Evolutionary conservation across 176 grass and related monocot genomes (phyloP), one percentile per base, ranked within the genome.

Genomic region (Ensete ventricosum): DNA sequence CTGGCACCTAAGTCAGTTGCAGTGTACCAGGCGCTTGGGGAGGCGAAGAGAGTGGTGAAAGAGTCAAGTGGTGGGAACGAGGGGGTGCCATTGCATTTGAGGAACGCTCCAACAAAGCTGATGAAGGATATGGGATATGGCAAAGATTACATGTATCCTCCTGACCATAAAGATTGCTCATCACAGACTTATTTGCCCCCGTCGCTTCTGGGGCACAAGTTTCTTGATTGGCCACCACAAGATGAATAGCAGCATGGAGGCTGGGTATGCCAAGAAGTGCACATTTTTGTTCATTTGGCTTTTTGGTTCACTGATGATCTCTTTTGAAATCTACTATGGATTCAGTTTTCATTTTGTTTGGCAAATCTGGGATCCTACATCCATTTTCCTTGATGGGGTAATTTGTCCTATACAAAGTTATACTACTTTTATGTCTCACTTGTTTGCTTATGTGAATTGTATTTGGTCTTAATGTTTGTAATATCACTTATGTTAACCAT

Each of bases 91-190:
- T 71, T 87, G 71, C 85, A 87, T 83, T 55, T 87, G 48, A 83
- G 85, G 59, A 87, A 87, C 60, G 80, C 85, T 8, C 85, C 76
- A 7, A 87, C 85, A 27, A 87, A 80, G 78, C 55, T 87, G 80
- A 87, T 87, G 80, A 78, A 79, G 74, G 79, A 87, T 48, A 76
- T 87, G 71, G 85, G 80, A 12, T 87, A 87, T 48, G 85, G 80
- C 23, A 76, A 87, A 48, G 85, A 69, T 23, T 87, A 87, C 64
- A 14, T 87, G 70, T 87, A 87, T 76, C 85, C 85, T 21, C 85
- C 85, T 54, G 80, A 83, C 79, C 80, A 87, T 43, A 54, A 11
- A 1, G 71, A 83, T 76, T 83, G 76, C 74, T 87, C 80, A 3
- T 77, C 34, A 3, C 85, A 87, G 72, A 80, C 71, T 8, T 87